These are phyloP conservation scores for Chytriomyces sp. DNA, from an alignment of 192 early-diverging fungal genomes.

Conservation along the genomic window DNA sequence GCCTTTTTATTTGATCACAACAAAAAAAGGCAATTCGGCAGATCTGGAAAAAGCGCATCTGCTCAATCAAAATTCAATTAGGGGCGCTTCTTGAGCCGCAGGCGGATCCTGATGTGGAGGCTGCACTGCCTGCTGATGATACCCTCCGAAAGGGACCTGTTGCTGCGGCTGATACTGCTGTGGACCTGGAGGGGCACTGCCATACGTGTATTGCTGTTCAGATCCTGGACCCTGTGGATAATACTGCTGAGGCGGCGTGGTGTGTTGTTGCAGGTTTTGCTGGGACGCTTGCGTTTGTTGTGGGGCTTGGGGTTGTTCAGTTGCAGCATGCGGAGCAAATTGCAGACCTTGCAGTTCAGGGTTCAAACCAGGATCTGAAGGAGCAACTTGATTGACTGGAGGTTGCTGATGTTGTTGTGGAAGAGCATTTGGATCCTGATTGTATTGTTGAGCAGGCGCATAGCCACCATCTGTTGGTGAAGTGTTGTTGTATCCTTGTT, in stretches of 20 bases:
- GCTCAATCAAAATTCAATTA: constrained; percentile 58
- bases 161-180: neutral
- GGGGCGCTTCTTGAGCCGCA: constrained; percentile 53
- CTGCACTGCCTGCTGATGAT: constrained; percentile 34
- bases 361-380: neutral
- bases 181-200: neutral
- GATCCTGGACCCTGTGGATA: neutral
- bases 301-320: constrained; percentile 5
- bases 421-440: too few relatives aligned
- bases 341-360: constrained; percentile 8
- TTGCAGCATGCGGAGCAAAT: neutral
- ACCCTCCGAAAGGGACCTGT: neutral
- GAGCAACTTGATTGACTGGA: too few relatives aligned
- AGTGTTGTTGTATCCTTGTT: neutral
- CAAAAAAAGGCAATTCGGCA: too few relatives aligned
- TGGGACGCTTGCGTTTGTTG: too few relatives aligned
- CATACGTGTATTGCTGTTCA: constrained; percentile 32
- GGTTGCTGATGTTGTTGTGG: too few relatives aligned
- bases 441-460: constrained; percentile 30
- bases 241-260: neutral
- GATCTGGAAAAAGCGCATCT: too few relatives aligned
- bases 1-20: too few relatives aligned
- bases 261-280: neutral
- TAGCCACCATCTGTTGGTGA: neutral
- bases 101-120: constrained; percentile 26